Conservation (phyloP, 78 protist genomes). For the Pirum gemmata region DNA sequence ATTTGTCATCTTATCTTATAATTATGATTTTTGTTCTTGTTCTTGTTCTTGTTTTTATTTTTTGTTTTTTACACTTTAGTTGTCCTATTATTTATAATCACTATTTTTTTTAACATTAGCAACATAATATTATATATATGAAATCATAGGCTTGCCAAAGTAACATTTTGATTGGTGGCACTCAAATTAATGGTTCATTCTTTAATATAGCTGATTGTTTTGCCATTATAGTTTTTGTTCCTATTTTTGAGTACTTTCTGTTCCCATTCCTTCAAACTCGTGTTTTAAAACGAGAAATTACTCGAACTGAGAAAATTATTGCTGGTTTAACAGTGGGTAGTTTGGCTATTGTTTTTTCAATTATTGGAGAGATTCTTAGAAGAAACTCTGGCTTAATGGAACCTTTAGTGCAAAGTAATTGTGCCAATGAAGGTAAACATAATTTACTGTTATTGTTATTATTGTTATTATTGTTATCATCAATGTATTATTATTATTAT, state of each 20-base stretch:
- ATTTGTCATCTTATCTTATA: too few relatives aligned
- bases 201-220: slow-evolving; percentile 30
- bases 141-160: slow-evolving; percentile 30
- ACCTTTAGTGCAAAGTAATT: neutral
- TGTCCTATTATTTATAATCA: too few relatives aligned
- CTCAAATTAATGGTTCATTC: slow-evolving; percentile 38
- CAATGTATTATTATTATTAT: too few relatives aligned
- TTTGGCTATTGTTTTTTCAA: neutral
- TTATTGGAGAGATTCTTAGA: neutral
- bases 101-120: too few relatives aligned
- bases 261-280: too few relatives aligned
- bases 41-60: too few relatives aligned
- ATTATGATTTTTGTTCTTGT: too few relatives aligned
- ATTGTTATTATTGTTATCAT: too few relatives aligned
- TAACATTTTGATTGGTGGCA: neutral
- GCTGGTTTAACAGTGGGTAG: neutral
- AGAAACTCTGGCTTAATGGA: neutral
- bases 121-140: too few relatives aligned
- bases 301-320: slow-evolving; percentile 9
- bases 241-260: slow-evolving; percentile 15
- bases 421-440: slow-evolving; percentile 8
- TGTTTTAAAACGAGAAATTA: too few relatives aligned
- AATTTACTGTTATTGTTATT: too few relatives aligned
- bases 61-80: too few relatives aligned
- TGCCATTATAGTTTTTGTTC: slow-evolving; percentile 15